Evolutionary conservation across 2,329 filamentous ascomycete genomes (phyloP).

Genomic region (Thelonectria rubi): DNA sequence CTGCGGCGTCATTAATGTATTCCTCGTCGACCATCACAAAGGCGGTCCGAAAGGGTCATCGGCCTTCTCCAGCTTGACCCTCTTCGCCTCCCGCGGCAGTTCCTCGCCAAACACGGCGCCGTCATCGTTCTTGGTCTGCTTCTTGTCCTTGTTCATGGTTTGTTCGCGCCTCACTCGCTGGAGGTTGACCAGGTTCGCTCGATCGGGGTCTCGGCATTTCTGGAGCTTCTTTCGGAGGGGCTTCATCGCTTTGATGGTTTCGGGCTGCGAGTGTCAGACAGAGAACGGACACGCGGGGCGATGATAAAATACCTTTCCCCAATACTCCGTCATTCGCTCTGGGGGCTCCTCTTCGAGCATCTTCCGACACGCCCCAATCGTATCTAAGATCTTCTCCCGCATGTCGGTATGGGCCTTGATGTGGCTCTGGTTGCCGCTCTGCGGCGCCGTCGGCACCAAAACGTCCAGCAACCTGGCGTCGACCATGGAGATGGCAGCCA

Average conservation of each 20-base stretch:
- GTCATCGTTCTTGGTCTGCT: slow-evolving; percentile 51
- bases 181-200: slow-evolving; percentile 75
- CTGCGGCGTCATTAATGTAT: too few species aligned
- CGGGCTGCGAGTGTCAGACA: slow-evolving; percentile 49
- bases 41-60: slow-evolving; percentile 61
- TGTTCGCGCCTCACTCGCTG: slow-evolving; percentile 71
- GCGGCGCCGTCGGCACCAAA: slow-evolving; percentile 53
- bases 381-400: slow-evolving; percentile 59
- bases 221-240: slow-evolving; percentile 74
- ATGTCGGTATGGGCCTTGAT: slow-evolving; percentile 38
- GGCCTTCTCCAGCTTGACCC: slow-evolving; percentile 53
- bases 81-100: slow-evolving; percentile 54
- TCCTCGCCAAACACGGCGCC: slow-evolving; percentile 57
- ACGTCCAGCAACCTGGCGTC: slow-evolving; percentile 70
- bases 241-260: slow-evolving; percentile 57
- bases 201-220: slow-evolving; percentile 77
- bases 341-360: slow-evolving; percentile 67
- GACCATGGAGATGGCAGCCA: slow-evolving; percentile 79
- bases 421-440: slow-evolving; percentile 42
- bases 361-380: slow-evolving; percentile 60
- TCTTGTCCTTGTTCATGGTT: slow-evolving; percentile 56
- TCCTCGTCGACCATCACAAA: slow-evolving; percentile 39
- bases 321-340: slow-evolving; percentile 63
- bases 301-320: slow-evolving; percentile 56
- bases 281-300: too few species aligned